Evolutionary conservation across 192 early-diverging fungal species (phyloP).

Genomic region (Funneliformis geosporum): DNA sequence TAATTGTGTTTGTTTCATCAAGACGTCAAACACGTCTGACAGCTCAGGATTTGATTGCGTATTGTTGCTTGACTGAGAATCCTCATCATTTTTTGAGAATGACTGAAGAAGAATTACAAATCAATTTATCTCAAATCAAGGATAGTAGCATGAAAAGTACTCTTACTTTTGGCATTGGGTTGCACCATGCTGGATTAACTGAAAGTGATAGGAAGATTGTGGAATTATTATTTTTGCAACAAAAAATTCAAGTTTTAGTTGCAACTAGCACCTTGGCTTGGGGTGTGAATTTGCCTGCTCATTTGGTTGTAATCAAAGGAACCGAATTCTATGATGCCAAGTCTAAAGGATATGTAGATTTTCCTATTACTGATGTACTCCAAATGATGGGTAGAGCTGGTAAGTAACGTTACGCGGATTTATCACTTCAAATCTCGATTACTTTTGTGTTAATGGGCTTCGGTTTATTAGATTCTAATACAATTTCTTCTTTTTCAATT

Average conservation of each 20-base stretch:
- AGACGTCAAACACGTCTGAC: constrained; percentile 96
- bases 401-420: background rate
- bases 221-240: constrained; percentile 91
- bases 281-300: constrained; percentile 98
- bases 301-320: constrained; percentile 96
- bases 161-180: constrained; percentile 93
- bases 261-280: constrained; percentile 96
- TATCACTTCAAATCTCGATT: no score
- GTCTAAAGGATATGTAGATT: constrained; percentile 88
- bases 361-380: constrained; percentile 95
- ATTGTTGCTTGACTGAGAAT: constrained; percentile 90
- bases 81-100: constrained; percentile 89
- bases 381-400: constrained; percentile 99
- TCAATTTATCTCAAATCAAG: constrained; percentile 67
- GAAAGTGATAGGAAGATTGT: constrained; percentile 84
- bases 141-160: constrained; percentile 79
- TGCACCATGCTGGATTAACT: constrained; percentile 95
- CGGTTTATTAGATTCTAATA: background rate
- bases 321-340: constrained; percentile 97
- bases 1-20: constrained; percentile 98
- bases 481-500: constrained; percentile 1
- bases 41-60: constrained; percentile 92
- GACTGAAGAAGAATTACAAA: constrained; percentile 77
- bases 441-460: background rate
- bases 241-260: constrained; percentile 95